These are phyloP conservation scores for Phlegmacium glaucopus DNA, from an alignment of 768 basidiomycete genomes.

Conservation along the genomic window DNA sequence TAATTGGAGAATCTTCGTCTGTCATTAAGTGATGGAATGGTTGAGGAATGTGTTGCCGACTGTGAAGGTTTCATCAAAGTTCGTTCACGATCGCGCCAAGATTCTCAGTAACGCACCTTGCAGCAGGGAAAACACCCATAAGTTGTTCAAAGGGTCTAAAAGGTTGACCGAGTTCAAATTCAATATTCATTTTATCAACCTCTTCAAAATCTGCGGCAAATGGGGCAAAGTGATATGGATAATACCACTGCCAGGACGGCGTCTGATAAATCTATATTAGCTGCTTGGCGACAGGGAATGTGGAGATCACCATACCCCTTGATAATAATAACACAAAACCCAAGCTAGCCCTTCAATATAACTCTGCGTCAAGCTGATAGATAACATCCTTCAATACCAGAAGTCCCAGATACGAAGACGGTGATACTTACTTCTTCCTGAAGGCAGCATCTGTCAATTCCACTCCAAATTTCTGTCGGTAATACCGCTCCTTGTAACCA, in stretches of 20 bases:
- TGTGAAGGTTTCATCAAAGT: slow-evolving; percentile 26
- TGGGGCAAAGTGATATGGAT: slow-evolving; percentile 97
- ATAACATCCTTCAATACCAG: slow-evolving; percentile 1
- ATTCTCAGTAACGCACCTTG: slow-evolving; percentile 51
- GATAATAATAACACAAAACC: slow-evolving; percentile 98
- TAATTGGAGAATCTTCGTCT: slow-evolving; percentile 83
- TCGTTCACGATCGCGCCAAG: neutral
- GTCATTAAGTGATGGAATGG: slow-evolving; percentile 88
- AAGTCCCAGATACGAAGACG: neutral
- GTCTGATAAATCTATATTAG: slow-evolving; percentile 41
- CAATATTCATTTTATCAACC: slow-evolving; percentile 72
- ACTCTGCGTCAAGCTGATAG: slow-evolving; percentile 63
- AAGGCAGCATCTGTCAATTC: slow-evolving; percentile 69
- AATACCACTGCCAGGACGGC: slow-evolving; percentile 98
- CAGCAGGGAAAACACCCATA: slow-evolving; percentile 97
- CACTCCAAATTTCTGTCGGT: slow-evolving; percentile 87
- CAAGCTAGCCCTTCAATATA: slow-evolving; percentile 95
- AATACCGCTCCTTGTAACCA: slow-evolving; percentile 94
- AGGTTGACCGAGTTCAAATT: slow-evolving; percentile 77
- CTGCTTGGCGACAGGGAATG: slow-evolving; percentile 5
- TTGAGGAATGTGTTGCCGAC: slow-evolving; percentile 84
- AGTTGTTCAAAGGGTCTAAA: slow-evolving; percentile 98
- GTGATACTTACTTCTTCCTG: slow-evolving; percentile 57
- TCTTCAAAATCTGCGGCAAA: slow-evolving; percentile 94
- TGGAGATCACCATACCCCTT: slow-evolving; percentile 64